Evolutionary conservation across 2,329 filamentous ascomycete genomes (phyloP).

Genomic region (Davidsoniella virescens): DNA sequence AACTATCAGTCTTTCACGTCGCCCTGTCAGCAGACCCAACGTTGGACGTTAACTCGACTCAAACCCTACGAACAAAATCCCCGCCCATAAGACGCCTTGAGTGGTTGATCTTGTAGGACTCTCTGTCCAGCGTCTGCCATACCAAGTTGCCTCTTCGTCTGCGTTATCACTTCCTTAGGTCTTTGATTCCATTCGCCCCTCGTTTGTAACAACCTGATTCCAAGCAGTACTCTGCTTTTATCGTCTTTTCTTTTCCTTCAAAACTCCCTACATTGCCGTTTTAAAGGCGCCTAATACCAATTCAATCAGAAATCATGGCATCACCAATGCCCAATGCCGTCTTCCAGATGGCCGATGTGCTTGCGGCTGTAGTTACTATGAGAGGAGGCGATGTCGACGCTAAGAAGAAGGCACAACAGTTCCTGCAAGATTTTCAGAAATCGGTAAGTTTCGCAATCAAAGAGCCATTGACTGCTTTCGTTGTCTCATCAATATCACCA

Average conservation of each 20-base stretch:
- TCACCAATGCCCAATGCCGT: constrained; percentile 31
- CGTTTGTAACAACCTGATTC: too few relatives aligned
- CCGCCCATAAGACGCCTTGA: constrained; percentile 12
- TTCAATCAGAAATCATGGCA: constrained; percentile 7
- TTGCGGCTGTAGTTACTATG: constrained; percentile 85
- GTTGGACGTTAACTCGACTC: not conserved
- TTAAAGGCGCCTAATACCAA: not conserved
- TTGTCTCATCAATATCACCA: not conserved
- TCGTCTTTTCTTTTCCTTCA: not conserved
- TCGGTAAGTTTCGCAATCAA: constrained; percentile 42
- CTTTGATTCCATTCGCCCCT: too few relatives aligned
- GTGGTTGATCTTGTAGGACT: constrained; percentile 11
- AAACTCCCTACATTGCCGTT: not conserved
- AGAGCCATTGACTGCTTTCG: not conserved
- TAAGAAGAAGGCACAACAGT: constrained; percentile 84
- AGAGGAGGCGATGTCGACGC: constrained; percentile 64
- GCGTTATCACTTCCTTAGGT: too few relatives aligned
- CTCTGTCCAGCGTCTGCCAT: not conserved
- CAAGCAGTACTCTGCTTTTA: not conserved
- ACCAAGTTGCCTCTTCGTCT: not conserved
- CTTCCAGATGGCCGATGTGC: constrained; percentile 59
- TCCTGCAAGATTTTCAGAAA: constrained; percentile 91
- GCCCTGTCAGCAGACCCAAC: not conserved
- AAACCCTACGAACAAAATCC: not conserved
- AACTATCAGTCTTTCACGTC: not conserved